Evolutionary conservation across 2,329 filamentous ascomycete species (phyloP), one percentile per base, ranked within the genome.

Genomic region (Aspergillus ochraceoroseus): DNA sequence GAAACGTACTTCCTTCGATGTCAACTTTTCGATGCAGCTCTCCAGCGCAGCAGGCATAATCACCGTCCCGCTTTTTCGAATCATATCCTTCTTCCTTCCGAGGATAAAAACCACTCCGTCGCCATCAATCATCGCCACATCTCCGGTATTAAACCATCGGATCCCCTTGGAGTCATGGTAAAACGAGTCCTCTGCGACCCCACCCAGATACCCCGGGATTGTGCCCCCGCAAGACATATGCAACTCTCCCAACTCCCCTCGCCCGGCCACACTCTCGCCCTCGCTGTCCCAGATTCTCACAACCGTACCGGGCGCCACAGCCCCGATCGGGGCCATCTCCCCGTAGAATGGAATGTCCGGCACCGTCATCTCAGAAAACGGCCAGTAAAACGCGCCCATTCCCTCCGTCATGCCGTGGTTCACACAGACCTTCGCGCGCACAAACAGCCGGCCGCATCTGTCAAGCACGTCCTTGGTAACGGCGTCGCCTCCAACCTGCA

Each of bases 331-430:
- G 8, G 23, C 15, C 14, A 37, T 37, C 34, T 37, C 34, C 5
- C 34, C 34, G 11, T 28, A 29, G 13, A 37, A 37, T 5, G 34
- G 34, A 18, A 37, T 9, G 9, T 37, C 15, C 23, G 7, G 9
- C 9, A 18, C n/a, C 4, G 11, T n/a, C 12, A 19, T 3, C 14
- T 13, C 20, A 22, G 20, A 5, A 29, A 37, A 37, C 15, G 23
- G 25, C 34, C 34, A 37, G 12, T 9, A 4, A 29, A 37, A 37
- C 18, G 25, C 34, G 2, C 25, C 34, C 12, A 23, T 25, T n/a
- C 34, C 34, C 34, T 37, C 34, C 23, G 34, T 37, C 34, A 37
- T 37, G 13, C 34, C 34, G 7, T 37, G 34, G 23, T 37, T 37
- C 4, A 37, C 20, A 5, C 25, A 25, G 9, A 37, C 11, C 11